Evolutionary conservation across 2,329 filamentous ascomycete species (phyloP).

Genomic region (Emmonsiellopsis sp.): DNA sequence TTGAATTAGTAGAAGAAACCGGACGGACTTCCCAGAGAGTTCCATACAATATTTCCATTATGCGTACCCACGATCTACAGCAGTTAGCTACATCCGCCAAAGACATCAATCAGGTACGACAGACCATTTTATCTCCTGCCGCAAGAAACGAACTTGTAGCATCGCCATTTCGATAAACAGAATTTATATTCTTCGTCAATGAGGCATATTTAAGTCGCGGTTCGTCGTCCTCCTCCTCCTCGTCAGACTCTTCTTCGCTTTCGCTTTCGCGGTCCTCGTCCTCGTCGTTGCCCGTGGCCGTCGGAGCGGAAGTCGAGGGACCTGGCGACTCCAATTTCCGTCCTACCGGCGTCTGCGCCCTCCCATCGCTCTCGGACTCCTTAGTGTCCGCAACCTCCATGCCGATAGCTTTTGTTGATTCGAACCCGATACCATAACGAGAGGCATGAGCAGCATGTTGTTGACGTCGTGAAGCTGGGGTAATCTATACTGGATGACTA

Average conservation of each 20-base stretch:
- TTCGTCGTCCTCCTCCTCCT: slow-evolving; percentile 70
- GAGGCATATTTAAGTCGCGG: slow-evolving; percentile 88
- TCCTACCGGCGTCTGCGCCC: slow-evolving; percentile 12
- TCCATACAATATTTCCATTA: slow-evolving; percentile 84
- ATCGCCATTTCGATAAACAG: slow-evolving; percentile 89
- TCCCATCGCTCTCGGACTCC: slow-evolving; percentile 11
- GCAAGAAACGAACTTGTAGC: slow-evolving; percentile 85
- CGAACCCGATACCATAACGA: neutral
- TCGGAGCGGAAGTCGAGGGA: neutral
- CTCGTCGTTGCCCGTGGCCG: slow-evolving; percentile 15
- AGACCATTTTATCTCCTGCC: slow-evolving; percentile 92
- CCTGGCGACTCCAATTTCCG: slow-evolving; percentile 3
- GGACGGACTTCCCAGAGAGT: neutral
- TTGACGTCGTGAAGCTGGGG: neutral
- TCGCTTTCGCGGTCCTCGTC: slow-evolving; percentile 20
- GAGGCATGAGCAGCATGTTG: neutral
- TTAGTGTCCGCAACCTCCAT: slow-evolving; percentile 31
- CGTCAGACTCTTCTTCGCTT: slow-evolving; percentile 44
- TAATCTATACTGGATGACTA: neutral
- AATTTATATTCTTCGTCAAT: slow-evolving; percentile 66
- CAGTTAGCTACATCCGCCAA: slow-evolving; percentile 2
- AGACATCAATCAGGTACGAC: slow-evolving; percentile 12
- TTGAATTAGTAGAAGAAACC: slow-evolving; percentile 10
- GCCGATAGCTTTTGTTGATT: slow-evolving; percentile 20
- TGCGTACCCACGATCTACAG: slow-evolving; percentile 80